Base-by-base conservation (phyloP, 2,329 filamentous ascomycete genomes). In the Sporothrix brunneoviolacea region DNA sequence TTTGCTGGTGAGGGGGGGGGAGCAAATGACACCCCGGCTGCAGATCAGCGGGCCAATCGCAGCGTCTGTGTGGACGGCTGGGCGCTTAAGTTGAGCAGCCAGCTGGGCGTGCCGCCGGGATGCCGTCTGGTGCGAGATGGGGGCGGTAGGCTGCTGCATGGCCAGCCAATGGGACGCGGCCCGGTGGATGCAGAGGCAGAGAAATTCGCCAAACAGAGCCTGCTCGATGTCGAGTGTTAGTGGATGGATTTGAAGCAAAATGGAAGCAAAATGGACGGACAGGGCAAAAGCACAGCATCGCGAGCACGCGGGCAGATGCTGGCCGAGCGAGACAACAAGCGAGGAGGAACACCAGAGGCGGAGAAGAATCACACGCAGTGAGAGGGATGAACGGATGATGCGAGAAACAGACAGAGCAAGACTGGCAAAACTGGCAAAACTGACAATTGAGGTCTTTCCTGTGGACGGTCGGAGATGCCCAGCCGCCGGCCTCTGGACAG, bases 61-160 rank as follows among this genome's bases (percentile, higher is more conserved):
- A 43, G 44, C 18, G 40, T 24, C 16, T 27, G 47, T 19, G 40
- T 32, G 53, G 30, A 48, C 46, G 48, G 36, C 33, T 44, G 46
- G 59, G 60, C 60, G 60, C 58, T 61, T 61, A 61, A 54, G 30
- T 38, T 21, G 35, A 18, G 50, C 46, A 22, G 3, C 15, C 7
- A 9, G 8, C 18, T 8, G 36, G 41, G 38, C 50, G 43, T 47
- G 50, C 50, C 44, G 50, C 50, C 33, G 32, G 21, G 22, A 36
- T 21, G 38, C 16, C 38, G 27, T 22, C n/a, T 16, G 35, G 36
- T 41, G 41, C 48, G 33, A 43, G 38, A 28, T 27, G 32, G 19
- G 39, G 15, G 37, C 27, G 38, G 24, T 42, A 6, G 48, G n/a
- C 22, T 18, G 41, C 24, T 38, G 33, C 43, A 38, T 22, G 24